Percentiles rank a stretch among this genome's conserved stretches.
Evolutionary conservation across 202 grass and related monocot genomes (phyloP).

Genomic region (Carex arenaria): DNA sequence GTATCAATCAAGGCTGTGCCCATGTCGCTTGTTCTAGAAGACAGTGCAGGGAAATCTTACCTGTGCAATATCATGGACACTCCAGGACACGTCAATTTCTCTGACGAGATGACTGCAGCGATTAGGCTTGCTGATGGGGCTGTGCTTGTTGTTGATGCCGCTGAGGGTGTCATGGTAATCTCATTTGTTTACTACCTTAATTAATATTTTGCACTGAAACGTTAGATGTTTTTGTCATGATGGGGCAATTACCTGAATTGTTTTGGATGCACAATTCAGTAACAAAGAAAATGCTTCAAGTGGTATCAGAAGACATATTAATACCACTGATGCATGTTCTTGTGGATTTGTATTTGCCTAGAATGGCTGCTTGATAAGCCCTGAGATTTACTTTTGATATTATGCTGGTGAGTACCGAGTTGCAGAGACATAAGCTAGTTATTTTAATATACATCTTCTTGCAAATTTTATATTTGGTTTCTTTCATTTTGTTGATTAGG

Average conservation of each 20-base stretch:
- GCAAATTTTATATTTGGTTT: constrained; percentile 20
- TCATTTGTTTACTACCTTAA: neutral
- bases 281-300: neutral
- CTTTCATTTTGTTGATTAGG: constrained; percentile 53
- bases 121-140: constrained; percentile 80
- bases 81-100: constrained; percentile 94
- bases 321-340: neutral
- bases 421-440: neutral
- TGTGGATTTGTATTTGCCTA: neutral
- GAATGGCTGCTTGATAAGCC: neutral
- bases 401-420: neutral
- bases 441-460: neutral
- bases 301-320: neutral
- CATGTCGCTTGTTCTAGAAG: constrained; percentile 95
- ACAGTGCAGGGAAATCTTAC: constrained; percentile 78
- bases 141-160: constrained; percentile 88
- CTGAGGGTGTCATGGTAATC: constrained; percentile 93
- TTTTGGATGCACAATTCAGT: neutral
- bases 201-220: neutral
- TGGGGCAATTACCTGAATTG: neutral
- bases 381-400: neutral
- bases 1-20: constrained; percentile 98
- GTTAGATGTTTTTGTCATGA: neutral
- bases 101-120: constrained; percentile 94
- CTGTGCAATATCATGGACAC: constrained; percentile 99